A percentile compares a stretch with the other conserved stretches of the same genome.
These are phyloP conservation scores for Arthrinium phaeospermum DNA, from an alignment of 2,329 filamentous ascomycete species.

Conservation along the genomic window DNA sequence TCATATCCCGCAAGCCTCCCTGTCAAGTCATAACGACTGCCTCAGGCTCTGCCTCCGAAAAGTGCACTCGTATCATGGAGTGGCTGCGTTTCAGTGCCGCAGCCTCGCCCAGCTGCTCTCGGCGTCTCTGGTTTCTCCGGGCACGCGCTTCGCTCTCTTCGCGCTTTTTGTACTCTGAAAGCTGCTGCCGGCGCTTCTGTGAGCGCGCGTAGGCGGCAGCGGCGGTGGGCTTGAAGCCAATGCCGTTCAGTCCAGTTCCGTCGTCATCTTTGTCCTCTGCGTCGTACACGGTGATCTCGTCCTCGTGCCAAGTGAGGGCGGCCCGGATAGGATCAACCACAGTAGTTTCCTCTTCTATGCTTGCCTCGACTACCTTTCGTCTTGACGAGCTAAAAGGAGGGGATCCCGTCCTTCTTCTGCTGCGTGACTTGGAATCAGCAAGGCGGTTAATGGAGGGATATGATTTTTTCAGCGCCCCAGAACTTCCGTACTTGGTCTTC, in stretches of 20 bases:
- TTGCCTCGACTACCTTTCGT: conserved; percentile 27
- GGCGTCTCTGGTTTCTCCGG: conserved; percentile 57
- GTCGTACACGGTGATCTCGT: conserved; percentile 71
- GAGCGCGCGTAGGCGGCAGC: conserved; percentile 63
- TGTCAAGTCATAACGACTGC: conserved; percentile 36
- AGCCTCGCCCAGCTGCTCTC: conserved; percentile 39
- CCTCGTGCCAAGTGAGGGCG: conserved; percentile 69
- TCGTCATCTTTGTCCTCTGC: conserved; percentile 70
- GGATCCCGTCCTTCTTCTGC: conserved; percentile 34
- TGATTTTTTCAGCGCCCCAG: conserved; percentile 39
- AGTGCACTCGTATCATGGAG: conserved; percentile 38
- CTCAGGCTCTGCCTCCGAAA: conserved; percentile 39
- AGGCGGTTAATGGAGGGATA: conserved; percentile 47
- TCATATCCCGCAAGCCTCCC: not conserved
- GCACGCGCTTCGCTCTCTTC: conserved; percentile 66
- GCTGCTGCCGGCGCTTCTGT: conserved; percentile 63
- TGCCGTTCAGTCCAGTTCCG: conserved; percentile 70
- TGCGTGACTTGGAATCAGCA: conserved; percentile 45
- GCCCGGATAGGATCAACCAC: conserved; percentile 61
- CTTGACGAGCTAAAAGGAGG: conserved; percentile 32
- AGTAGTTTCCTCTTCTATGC: conserved; percentile 39
- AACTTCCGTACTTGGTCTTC: conserved; percentile 14
- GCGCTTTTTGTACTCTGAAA: conserved; percentile 66
- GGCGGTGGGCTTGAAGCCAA: conserved; percentile 69
- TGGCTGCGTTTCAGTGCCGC: conserved; percentile 32